Evolutionary conservation across 306 rosid species (phyloP).

Genomic region (Prunus salicina): DNA sequence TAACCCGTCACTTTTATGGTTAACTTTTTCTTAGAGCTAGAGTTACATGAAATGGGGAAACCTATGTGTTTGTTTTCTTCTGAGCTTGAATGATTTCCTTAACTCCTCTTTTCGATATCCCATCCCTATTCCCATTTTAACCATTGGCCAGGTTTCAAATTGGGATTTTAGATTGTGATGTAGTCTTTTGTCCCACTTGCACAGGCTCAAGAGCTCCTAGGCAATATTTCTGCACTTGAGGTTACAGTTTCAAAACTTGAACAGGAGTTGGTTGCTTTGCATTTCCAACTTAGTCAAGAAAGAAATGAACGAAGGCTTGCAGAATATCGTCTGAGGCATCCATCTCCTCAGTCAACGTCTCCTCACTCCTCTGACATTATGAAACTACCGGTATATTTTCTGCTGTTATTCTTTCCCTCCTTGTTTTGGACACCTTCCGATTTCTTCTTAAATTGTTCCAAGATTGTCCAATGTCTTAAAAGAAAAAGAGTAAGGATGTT

Average conservation of each 20-base stretch:
- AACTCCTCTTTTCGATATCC: neutral
- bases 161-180: neutral
- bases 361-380: constrained; percentile 33
- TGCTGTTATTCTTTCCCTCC: neutral
- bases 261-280: constrained; percentile 64
- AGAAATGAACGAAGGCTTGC: constrained; percentile 76
- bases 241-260: constrained; percentile 52
- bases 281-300: constrained; percentile 77
- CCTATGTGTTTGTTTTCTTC: neutral
- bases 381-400: constrained; percentile 32
- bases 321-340: constrained; percentile 56
- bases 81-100: neutral
- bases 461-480: neutral
- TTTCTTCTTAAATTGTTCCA: neutral
- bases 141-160: neutral
- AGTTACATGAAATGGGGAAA: neutral
- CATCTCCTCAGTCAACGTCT: constrained; percentile 45
- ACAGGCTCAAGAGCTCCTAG: constrained; percentile 62
- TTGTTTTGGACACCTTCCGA: neutral
- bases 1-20: neutral
- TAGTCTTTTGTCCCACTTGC: constrained; percentile 1
- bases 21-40: neutral
- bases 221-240: constrained; percentile 50
- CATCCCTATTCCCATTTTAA: neutral
- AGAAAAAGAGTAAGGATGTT: neutral